Evolutionary conservation across 2,329 filamentous ascomycete species (phyloP), one percentile per base, ranked within the genome.

Genomic region (Berkeleyomyces rouxiae): DNA sequence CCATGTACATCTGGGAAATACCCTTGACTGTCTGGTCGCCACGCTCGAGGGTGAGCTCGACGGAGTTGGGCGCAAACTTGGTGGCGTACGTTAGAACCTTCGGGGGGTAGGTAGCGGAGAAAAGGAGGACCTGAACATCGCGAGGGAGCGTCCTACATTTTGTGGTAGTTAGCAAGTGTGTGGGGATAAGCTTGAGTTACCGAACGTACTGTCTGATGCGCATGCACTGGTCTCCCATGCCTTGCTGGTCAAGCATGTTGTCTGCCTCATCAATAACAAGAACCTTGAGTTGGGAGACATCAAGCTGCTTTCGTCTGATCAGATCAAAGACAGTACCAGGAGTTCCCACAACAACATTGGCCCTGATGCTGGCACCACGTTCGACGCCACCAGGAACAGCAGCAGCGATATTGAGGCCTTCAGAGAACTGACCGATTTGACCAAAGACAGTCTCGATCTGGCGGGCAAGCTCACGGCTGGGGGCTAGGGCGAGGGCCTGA

Each of bases 221-320:
- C 68, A 90, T 82, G 74, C 92, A 97, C 75, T 99, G 93, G 64
- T 97, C 93, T 61, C 93, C 93, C 62, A 99, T 79, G 60, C 93
- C 92, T 74, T 96, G 90, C 74, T 92, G 87, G 71, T 97, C 93
- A 65, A 99, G 78, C 93, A 99, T 99, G 76, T 96, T 97, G 76
- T 99, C 93, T 63, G 93, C 93, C 76, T 99, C 93, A 70, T 99
- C 93, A 61, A 99, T 80, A 63, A 96, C 92, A 65, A 99, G 80
- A 7, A 95, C 82, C 72, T 84, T 88, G 68, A 99, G 78, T 64
- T 84, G 75, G 16, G 80, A 82, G 0, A 83, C 74, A 68, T 95
- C 83, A 67, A 99, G 80, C 70, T 88, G 81, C 67, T 84, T 81
- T 69, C 85, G 84, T 70, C 86, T 85, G 69, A 96, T 86, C 69